Evolutionary conservation across 1,284 basidiomycete species (phyloP).

Genomic region (Boletus subluridellus): DNA sequence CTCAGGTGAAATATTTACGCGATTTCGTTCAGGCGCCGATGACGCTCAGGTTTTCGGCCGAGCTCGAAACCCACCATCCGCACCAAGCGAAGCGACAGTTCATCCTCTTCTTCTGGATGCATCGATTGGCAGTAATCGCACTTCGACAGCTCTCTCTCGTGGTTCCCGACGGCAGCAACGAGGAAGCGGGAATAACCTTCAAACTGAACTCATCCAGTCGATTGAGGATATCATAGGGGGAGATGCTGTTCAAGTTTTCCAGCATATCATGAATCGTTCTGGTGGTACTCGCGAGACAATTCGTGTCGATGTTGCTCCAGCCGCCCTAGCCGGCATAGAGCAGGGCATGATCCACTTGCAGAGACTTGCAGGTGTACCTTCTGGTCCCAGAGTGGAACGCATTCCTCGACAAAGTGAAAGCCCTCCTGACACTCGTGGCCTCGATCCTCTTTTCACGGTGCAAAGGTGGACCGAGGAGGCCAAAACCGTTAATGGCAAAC

Average conservation of each 20-base stretch:
- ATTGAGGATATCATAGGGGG: conserved; percentile 82
- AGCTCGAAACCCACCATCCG: conserved; percentile 45
- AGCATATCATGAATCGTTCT: conserved; percentile 67
- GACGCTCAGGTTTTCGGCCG: conserved; percentile 63
- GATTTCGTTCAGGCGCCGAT: conserved; percentile 42
- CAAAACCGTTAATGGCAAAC: conserved; percentile 75
- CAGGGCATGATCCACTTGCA: conserved; percentile 47
- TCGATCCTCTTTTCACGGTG: conserved; percentile 79
- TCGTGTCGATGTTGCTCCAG: conserved; percentile 66
- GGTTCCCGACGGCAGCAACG: conserved; percentile 56
- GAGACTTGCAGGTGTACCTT: conserved; percentile 46
- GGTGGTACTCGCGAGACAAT: conserved; percentile 61
- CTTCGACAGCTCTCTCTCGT: conserved; percentile 46
- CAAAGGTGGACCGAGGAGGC: conserved; percentile 91
- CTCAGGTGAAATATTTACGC: conserved; percentile 2
- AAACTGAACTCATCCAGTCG: conserved; percentile 68
- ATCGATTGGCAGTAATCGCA: conserved; percentile 43
- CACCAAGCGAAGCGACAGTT: conserved; percentile 62
- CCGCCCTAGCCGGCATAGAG: conserved; percentile 55
- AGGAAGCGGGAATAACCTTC: conserved; percentile 44
- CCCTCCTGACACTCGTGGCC: conserved; percentile 52
- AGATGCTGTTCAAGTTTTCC: conserved; percentile 79
- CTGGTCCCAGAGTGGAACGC: conserved; percentile 60
- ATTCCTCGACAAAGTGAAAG: conserved; percentile 47
- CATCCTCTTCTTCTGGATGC: conserved; percentile 82